phyloP scores from a whole-genome alignment of 768 basidiomycete genomes.

The Roridomyces roridus region DNA sequence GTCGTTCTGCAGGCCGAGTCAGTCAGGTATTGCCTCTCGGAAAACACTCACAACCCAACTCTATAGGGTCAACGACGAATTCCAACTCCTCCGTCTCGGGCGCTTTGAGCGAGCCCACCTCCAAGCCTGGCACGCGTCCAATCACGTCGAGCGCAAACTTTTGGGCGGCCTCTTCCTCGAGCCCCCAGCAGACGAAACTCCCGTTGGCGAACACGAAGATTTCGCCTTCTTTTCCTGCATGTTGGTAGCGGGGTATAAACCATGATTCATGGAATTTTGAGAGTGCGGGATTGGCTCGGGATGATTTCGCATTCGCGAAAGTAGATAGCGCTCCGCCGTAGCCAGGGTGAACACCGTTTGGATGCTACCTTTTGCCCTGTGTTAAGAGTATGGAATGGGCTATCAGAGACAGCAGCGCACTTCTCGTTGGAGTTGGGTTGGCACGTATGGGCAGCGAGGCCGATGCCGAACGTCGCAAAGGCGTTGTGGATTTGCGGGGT shows the following conservation, averaged over 20 bases:
- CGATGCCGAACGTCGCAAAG: conserved; percentile 82
- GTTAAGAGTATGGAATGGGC: conserved; percentile 30
- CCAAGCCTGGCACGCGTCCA: conserved; percentile 54
- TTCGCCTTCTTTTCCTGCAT: conserved; percentile 69
- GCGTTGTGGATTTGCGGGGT: conserved; percentile 69
- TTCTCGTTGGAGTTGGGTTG: conserved; percentile 85
- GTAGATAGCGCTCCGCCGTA: conserved; percentile 83
- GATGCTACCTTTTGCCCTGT: conserved; percentile 57
- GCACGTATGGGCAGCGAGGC: conserved; percentile 86
- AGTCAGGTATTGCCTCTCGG: conserved; percentile 16
- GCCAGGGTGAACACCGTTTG: conserved; percentile 81
- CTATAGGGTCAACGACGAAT: conserved; percentile 88
- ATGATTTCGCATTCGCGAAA: conserved; percentile 62
- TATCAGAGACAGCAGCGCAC: conserved; percentile 59
- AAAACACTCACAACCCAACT: conserved; percentile 60
- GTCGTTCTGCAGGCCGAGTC: conserved; percentile 62
- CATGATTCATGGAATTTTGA: conserved; percentile 76
- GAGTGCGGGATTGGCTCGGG: conserved; percentile 58
- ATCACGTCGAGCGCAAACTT: conserved; percentile 72
- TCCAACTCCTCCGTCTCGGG: conserved; percentile 91
- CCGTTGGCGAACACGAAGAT: conserved; percentile 90
- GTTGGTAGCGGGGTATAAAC: conserved; percentile 79
- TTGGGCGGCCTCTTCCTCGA: conserved; percentile 76
- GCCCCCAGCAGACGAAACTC: conserved; percentile 90
- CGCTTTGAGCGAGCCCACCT: conserved; percentile 68